Percentiles rank a stretch among this genome's conserved stretches.
Evolutionary conservation across 352 stramenopile species (phyloP).

Genomic region (Peronospora farinosa): DNA sequence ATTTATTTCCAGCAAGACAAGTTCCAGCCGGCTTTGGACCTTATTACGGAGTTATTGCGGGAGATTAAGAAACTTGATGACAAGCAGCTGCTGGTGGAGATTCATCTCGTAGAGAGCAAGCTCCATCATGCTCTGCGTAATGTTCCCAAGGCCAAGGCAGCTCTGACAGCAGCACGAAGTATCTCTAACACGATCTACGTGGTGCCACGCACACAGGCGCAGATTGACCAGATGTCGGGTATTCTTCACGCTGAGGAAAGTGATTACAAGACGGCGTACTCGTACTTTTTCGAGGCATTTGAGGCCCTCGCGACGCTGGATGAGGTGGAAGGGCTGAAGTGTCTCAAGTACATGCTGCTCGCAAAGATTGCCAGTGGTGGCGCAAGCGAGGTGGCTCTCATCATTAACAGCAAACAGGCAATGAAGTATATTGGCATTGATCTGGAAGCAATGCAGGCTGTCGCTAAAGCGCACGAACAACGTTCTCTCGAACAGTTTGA

Average conservation of each 20-base stretch:
- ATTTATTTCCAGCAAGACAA: slow-evolving; percentile 87
- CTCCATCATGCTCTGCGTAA: slow-evolving; percentile 97
- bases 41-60: slow-evolving; percentile 91
- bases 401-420: slow-evolving; percentile 94
- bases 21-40: slow-evolving; percentile 89
- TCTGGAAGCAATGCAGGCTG: slow-evolving; percentile 93
- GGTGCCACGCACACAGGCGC: slow-evolving; percentile 89
- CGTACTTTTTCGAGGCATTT: slow-evolving; percentile 98
- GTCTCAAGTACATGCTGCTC: slow-evolving; percentile 99
- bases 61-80: slow-evolving; percentile 99
- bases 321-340: slow-evolving; percentile 72
- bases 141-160: slow-evolving; percentile 93
- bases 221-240: slow-evolving; percentile 96
- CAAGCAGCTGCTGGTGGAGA: slow-evolving; percentile 98
- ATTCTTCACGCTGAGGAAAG: slow-evolving; percentile 96
- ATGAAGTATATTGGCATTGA: slow-evolving; percentile 96
- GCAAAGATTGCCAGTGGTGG: slow-evolving; percentile 91
- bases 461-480: slow-evolving; percentile 93
- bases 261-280: slow-evolving; percentile 99
- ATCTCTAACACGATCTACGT: slow-evolving; percentile 99
- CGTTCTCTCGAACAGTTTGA: slow-evolving; percentile 90
- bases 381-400: slow-evolving; percentile 89
- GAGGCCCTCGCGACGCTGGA: slow-evolving; percentile 93
- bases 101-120: slow-evolving; percentile 96
- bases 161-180: slow-evolving; percentile 94